Base-by-base conservation (phyloP, 306 rosid species). In the Acacia confusa region DNA sequence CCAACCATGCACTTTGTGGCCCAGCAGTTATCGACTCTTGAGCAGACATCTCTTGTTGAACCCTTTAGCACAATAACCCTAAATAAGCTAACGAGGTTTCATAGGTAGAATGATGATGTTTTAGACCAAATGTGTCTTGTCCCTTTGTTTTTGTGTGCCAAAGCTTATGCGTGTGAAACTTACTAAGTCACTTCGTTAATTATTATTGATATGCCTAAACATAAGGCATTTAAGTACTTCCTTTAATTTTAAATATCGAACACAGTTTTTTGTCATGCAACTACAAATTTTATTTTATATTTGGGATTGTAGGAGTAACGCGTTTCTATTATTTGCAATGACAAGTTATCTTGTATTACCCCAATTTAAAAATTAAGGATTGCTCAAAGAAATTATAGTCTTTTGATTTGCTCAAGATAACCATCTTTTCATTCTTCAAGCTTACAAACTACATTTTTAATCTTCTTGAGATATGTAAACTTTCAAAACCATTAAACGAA, bases 1-100 rank as follows among this genome's bases (percentile, higher is more conserved):
- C 97, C 97, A 81, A 67, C 66, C 6, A 93, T 91, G 97, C 90
- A 81, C 63, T 70, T 70, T 32, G 96, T 93, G 73, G 97, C 88
- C 3, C 94, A 91, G 75, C 82, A 90, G 47, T 79, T 93, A 12
- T 87, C 91, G 0, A 79, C 91, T 48, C 34, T 28, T 32, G 45
- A 15, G 69, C 69, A 28, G 10, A 28, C 69, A 14, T 4, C 40
- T 28, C 69, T 63, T 1, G 40, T 15, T 14, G 69, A 63, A 30
- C 69, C 69, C n/a, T 63, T 63, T 30, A 15, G 69, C 9, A 63
- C 40, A 28, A 28, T 28, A 1, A 28, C 40, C 40, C 9, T 61
- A 27, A 61, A 27, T 13, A 61, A 4, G 36, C 34, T 61, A 61
- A 27, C 68, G 30, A 14, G 69, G 40, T 63, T 63, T 30, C 40